Evolutionary conservation across 2,329 filamentous ascomycete species (phyloP).

Genomic region (Aspergillus glaucus): DNA sequence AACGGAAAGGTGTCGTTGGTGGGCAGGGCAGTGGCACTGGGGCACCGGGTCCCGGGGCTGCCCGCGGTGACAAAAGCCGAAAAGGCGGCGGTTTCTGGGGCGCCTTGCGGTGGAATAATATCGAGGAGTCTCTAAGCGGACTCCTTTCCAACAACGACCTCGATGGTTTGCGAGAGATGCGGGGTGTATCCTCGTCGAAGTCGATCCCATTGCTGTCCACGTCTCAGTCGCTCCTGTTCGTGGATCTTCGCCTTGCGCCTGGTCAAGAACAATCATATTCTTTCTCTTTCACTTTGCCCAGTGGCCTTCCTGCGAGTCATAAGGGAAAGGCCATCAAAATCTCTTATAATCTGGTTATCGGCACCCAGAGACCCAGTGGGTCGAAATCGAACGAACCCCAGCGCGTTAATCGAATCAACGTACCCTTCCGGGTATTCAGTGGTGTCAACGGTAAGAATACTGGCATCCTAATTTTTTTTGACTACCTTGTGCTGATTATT

Average conservation of each 20-base stretch:
- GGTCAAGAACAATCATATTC: constrained; percentile 84
- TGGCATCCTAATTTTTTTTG: not conserved
- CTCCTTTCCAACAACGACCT: constrained; percentile 80
- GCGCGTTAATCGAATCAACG: constrained; percentile 77
- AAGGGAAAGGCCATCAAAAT: constrained; percentile 92
- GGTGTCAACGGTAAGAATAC: constrained; percentile 67
- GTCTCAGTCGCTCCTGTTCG: constrained; percentile 91
- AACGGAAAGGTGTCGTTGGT: constrained; percentile 84
- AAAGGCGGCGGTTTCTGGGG: constrained; percentile 76
- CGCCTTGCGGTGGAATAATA: constrained; percentile 77
- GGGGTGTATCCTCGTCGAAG: constrained; percentile 75
- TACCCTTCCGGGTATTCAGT: constrained; percentile 87
- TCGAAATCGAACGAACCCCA: constrained; percentile 61
- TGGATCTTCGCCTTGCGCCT: constrained; percentile 78
- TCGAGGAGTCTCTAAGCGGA: constrained; percentile 82
- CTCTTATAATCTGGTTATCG: constrained; percentile 81
- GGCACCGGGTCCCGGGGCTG: constrained; percentile 52
- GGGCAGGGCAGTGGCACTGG: constrained; percentile 76
- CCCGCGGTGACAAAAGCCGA: constrained; percentile 30
- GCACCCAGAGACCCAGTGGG: constrained; percentile 78
- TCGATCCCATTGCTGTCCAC: constrained; percentile 89
- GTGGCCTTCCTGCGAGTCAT: constrained; percentile 83
- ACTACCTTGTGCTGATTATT: not conserved
- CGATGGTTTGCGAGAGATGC: constrained; percentile 94
- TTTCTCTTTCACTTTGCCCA: constrained; percentile 79